Base-by-base conservation (phyloP, 2,329 filamentous ascomycete genomes). In the Huntiella abstrusa region DNA sequence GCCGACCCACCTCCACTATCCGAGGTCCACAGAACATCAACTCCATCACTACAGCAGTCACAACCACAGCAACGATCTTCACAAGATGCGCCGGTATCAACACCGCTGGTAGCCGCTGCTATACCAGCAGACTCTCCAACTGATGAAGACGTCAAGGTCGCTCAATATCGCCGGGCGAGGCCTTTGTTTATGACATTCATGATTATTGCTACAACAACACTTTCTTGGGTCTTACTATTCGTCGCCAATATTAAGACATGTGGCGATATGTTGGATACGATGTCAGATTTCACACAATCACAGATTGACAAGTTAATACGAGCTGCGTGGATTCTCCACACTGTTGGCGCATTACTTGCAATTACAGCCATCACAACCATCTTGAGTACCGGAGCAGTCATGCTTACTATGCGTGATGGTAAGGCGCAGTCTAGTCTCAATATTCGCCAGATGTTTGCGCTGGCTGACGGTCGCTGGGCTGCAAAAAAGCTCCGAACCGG, bases 321-420 rank as follows among this genome's bases (percentile, higher is more conserved):
- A n/a, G 48, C 48, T 3, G 48, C 43, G 1, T 49, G 48, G 48
- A 49, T 49, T 15, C 15, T 49, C 11, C 48, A 49, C 19, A 47
- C 48, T 6, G 48, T 49, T 11, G 48, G 48, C 11, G 44, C 48
- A 5, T 17, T 49, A n/a, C 32, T 49, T 19, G 48, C 48, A 10
- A 15, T 49, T 3, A 41, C 43, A 6, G 43, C 48, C 4, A 41
- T 43, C 13, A 46, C 37, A 2, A 43, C 39, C 3, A 43, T 49
- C 3, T 36, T 46, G 4, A 39, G 40, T 10, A 49, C 37, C 3
- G 48, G 43, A 10, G 43, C 48, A n/a, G 48, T 49, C 5, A 34
- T 22, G 4, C 28, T 49, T 16, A 46, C 48, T 1, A 47, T 45
- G 16, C 42, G 47, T 13, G 15, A 43, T 4, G 33, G n/a, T 7